Conservation (phyloP, 257 asterid genomes). For the Cruciata laevipes region DNA sequence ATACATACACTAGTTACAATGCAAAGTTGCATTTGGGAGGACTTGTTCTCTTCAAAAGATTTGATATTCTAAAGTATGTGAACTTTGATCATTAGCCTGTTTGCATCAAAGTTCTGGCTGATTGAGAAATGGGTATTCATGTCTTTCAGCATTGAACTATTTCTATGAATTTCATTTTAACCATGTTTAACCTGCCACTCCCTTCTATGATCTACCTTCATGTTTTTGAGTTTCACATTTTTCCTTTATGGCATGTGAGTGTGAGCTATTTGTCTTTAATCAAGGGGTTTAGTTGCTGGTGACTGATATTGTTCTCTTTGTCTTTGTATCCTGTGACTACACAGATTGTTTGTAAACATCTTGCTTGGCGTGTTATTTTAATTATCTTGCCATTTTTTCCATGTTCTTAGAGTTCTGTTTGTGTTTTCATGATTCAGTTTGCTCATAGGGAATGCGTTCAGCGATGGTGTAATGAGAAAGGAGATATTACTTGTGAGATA, state of each 20-base stretch:
- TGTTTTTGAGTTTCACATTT: not conserved
- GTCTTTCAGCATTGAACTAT: not conserved
- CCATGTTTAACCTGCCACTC: no score
- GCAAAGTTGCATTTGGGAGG: not conserved
- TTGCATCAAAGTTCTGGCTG: not conserved
- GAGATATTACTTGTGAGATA: slow-evolving; percentile 45
- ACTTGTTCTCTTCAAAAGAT: not conserved
- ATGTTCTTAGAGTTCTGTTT: not conserved
- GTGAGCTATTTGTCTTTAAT: not conserved
- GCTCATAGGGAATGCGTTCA: slow-evolving; percentile 49
- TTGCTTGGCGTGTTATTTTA: not conserved
- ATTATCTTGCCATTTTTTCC: slow-evolving; percentile 4
- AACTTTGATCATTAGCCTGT: not conserved
- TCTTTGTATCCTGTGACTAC: not conserved
- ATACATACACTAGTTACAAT: not conserved
- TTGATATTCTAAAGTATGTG: not conserved
- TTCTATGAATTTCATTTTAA: not conserved
- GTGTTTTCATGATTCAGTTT: slow-evolving; percentile 22
- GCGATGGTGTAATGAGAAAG: slow-evolving; percentile 52
- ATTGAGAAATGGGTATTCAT: not conserved
- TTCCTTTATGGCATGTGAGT: no score
- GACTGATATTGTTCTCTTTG: no score
- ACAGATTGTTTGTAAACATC: not conserved
- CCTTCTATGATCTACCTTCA: not conserved
- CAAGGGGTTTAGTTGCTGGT: not conserved